A percentile compares a stretch with the other conserved stretches of the same genome.
phyloP scores from a whole-genome alignment of 2,329 filamentous ascomycete species.

The Sporothrix phasma region DNA sequence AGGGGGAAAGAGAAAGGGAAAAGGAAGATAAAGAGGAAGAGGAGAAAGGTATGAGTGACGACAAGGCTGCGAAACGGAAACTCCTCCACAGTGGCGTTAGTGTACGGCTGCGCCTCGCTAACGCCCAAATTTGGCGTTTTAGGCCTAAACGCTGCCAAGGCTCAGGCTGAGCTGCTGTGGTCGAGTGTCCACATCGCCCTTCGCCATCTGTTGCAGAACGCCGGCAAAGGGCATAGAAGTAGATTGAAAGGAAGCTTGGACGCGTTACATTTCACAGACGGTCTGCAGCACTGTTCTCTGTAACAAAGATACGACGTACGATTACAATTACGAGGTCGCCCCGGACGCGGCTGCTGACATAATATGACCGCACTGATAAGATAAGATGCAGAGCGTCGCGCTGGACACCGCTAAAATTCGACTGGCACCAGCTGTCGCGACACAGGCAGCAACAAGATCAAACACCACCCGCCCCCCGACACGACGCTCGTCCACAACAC shows the following conservation, averaged over 20 bases:
- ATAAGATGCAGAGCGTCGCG: neutral
- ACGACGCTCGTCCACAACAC: neutral
- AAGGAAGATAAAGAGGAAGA: neutral
- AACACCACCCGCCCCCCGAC: too few species aligned
- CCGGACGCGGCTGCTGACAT: neutral
- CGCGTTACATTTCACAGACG: neutral
- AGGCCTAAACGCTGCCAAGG: too few species aligned
- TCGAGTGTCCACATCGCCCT: neutral
- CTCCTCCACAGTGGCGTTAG: conserved; percentile 1
- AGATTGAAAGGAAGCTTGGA: too few species aligned
- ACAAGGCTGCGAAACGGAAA: neutral
- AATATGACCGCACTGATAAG: neutral
- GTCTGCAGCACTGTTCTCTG: neutral
- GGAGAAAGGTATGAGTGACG: neutral
- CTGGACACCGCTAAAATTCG: neutral
- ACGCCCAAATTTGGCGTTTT: too few species aligned
- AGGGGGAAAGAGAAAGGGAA: neutral
- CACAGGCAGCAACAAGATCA: too few species aligned
- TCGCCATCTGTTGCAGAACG: neutral
- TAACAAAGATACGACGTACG: neutral
- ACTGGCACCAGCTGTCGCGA: neutral
- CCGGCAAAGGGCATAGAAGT: neutral
- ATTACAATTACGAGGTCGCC: too few species aligned
- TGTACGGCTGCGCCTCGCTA: conserved; percentile 2
- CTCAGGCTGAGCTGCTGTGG: too few species aligned